These are phyloP conservation scores for Nemania diffusa DNA, from an alignment of 2,329 filamentous ascomycete genomes.

Conservation along the genomic window DNA sequence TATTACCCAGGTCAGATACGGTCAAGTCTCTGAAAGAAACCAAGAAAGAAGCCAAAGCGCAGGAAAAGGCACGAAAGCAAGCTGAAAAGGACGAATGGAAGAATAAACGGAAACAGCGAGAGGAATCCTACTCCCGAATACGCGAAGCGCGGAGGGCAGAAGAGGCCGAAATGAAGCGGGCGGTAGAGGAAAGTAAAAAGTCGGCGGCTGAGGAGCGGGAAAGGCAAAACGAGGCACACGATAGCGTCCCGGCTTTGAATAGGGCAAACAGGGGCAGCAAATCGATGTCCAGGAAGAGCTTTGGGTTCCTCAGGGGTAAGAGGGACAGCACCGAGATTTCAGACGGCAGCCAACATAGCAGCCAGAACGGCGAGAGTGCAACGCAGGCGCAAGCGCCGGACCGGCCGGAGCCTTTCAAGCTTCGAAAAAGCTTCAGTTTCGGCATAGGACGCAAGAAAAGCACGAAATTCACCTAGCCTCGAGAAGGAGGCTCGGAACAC, in stretches of 20 bases:
- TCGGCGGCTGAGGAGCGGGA: conserved; percentile 66
- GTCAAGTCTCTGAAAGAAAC: conserved; percentile 64
- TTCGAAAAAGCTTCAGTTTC: conserved; percentile 74
- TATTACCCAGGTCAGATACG: conserved; percentile 43
- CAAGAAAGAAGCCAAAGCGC: conserved; percentile 69
- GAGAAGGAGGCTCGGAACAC: conserved; percentile 6
- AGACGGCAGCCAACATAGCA: conserved; percentile 47
- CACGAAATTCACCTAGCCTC: conserved; percentile 55
- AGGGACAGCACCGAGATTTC: conserved; percentile 50
- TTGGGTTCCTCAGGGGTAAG: conserved; percentile 68
- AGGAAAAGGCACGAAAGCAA: conserved; percentile 53
- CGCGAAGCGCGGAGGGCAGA: conserved; percentile 57
- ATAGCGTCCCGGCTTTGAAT: conserved; percentile 58
- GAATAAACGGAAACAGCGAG: conserved; percentile 57
- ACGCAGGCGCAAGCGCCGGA: conserved; percentile 53
- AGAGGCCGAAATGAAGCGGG: conserved; percentile 68
- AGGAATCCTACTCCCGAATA: conserved; percentile 50
- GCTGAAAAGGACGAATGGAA: conserved; percentile 60
- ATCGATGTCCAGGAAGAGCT: conserved; percentile 81
- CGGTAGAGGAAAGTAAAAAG: conserved; percentile 64
- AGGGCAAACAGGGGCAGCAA: conserved; percentile 78
- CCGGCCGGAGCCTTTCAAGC: conserved; percentile 41
- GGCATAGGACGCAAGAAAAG: conserved; percentile 78
- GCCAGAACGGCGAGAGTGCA: conserved; percentile 45
- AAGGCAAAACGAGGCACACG: conserved; percentile 65